Evolutionary conservation across 257 asterid species (phyloP), one percentile per base, ranked within the genome.

Genomic region (Voacanga thouarsii): DNA sequence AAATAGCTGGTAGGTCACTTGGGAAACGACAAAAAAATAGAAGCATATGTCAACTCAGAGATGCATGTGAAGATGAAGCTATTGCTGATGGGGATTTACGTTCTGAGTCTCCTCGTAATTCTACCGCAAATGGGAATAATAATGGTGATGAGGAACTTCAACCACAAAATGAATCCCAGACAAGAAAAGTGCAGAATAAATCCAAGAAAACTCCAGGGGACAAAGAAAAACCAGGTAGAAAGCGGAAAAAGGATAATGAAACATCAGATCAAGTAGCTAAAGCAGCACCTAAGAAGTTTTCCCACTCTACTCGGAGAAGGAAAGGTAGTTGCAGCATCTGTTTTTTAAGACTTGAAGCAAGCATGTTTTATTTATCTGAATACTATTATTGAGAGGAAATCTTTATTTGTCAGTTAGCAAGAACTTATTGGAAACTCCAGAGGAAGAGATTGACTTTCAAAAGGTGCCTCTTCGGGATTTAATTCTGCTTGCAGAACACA

Each of bases 401-500:
- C 77, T 66, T 75, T 83, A 15, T 74, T 71, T 76, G 79, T 56
- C 78, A 91, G 99, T 92, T 86, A 90, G 92, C 90, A 86, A 88
- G 88, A 84, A 70, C 78, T 86, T 93, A 81, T 87, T 95, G 77
- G 89, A 88, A 80, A 89, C 88, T 65, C 97, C 97, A 39, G 93
- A 92, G 80, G 97, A 93, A 45, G 97, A 87, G 72, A 82, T 92
- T 83, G 96, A 95, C 78, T 84, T 78, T 79, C 81, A 79, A 75
- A 86, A 77, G 80, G 84, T 91, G 82, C 88, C 94, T 80, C 81
- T 95, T 60, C 90, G 92, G 89, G 97, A 93, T 84, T 79, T 95
- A 77, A 86, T 95, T 85, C 73, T 90, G 77, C 92, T 93, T 69
- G 96, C 92, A 14, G 99, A 93, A 82, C 87, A 91, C 90, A 88